A percentile compares a stretch with the other conserved stretches of the same genome.
Conservation (phyloP, 148 eudicot genomes). For the Arbutus unedo region DNA sequence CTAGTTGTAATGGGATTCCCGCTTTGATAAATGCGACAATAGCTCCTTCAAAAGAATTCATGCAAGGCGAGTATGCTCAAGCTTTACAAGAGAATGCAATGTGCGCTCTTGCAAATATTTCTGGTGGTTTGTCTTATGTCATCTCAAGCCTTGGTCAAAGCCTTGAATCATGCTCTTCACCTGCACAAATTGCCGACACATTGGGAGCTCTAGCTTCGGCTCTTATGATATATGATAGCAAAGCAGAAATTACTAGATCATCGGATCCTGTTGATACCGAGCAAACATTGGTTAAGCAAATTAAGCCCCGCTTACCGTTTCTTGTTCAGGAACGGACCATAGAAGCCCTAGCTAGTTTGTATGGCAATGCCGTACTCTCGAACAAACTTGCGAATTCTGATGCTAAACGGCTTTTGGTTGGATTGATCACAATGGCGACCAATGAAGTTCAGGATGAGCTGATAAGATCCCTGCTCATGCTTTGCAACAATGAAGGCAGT, state of each 20-base stretch:
- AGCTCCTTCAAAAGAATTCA: slow-evolving; percentile 98
- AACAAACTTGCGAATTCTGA: slow-evolving; percentile 83
- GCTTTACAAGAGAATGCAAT: slow-evolving; percentile 98
- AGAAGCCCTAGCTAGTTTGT: slow-evolving; percentile 97
- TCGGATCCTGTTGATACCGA: slow-evolving; percentile 77
- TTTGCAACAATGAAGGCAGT: slow-evolving; percentile 75
- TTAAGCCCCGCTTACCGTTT: slow-evolving; percentile 73
- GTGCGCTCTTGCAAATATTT: slow-evolving; percentile 98
- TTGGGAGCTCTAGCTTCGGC: slow-evolving; percentile 98
- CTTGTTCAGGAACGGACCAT: slow-evolving; percentile 91
- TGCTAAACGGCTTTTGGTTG: slow-evolving; percentile 87
- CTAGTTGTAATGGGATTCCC: slow-evolving; percentile 84
- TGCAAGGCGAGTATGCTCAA: slow-evolving; percentile 98
- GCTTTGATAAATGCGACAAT: slow-evolving; percentile 93
- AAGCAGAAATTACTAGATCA: slow-evolving; percentile 70
- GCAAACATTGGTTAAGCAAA: slow-evolving; percentile 75
- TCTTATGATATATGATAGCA: slow-evolving; percentile 88
- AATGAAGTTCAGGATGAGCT: slow-evolving; percentile 92
- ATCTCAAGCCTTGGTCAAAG: slow-evolving; percentile 97
- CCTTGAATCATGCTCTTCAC: slow-evolving; percentile 88
- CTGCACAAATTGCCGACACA: slow-evolving; percentile 91
- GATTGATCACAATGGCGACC: slow-evolving; percentile 95
- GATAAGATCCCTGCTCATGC: slow-evolving; percentile 69
- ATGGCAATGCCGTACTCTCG: slow-evolving; percentile 73
- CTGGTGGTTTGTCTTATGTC: slow-evolving; percentile 96